Percentiles rank a stretch among this genome's conserved stretches.
Evolutionary conservation across 495 filamentous ascomycete genomes (phyloP).

Genomic region (Aspergillus taichungensis): DNA sequence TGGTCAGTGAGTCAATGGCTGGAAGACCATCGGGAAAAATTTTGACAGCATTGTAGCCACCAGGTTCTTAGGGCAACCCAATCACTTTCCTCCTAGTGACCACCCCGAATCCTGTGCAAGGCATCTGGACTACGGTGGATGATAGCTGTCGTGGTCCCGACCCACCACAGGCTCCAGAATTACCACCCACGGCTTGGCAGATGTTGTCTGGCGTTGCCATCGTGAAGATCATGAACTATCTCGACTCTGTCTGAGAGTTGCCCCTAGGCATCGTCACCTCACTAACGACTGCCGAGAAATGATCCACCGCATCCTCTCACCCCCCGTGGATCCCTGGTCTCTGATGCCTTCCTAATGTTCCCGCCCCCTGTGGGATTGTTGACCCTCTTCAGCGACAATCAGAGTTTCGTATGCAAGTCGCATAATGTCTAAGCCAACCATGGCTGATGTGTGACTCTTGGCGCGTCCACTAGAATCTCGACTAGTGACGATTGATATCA

Average conservation of each 20-base stretch:
- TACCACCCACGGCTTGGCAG: constrained; percentile 3
- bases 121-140: not conserved
- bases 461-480: not conserved
- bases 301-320: not conserved
- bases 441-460: constrained; percentile 1
- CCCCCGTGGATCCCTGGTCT: too few relatives aligned
- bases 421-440: constrained; percentile 6
- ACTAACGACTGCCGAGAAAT: constrained; percentile 1
- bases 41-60: too few relatives aligned
- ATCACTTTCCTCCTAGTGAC: too few relatives aligned
- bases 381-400: constrained; percentile 1
- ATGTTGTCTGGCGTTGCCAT: not conserved
- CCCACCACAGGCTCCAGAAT: constrained; percentile 4
- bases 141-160: constrained; percentile 4
- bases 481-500: constrained; percentile 1
- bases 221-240: constrained; percentile 7
- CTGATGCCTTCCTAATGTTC: not conserved
- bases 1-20: too few relatives aligned
- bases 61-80: too few relatives aligned
- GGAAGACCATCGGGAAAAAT: too few relatives aligned
- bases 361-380: constrained; percentile 2
- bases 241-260: not conserved
- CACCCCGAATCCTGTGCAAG: too few relatives aligned
- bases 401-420: constrained; percentile 2
- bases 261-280: constrained; percentile 4